phyloP scores from a whole-genome alignment of 2,329 filamentous ascomycete genomes.

The Fusarium paranaense region DNA sequence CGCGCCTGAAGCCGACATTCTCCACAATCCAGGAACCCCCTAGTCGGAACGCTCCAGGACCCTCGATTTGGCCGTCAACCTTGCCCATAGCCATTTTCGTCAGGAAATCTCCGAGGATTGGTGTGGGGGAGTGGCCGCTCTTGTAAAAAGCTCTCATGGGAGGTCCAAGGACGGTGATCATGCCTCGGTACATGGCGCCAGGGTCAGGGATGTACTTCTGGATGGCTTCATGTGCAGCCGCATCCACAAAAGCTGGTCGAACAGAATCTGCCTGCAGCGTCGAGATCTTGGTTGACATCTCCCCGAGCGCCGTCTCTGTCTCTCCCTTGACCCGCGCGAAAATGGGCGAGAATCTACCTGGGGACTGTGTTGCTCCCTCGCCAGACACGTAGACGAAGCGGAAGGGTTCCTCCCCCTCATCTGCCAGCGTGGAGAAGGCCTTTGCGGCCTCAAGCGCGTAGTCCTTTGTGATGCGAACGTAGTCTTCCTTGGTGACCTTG shows the following conservation, averaged over 20 bases:
- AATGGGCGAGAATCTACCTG: constrained; percentile 65
- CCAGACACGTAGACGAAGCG: constrained; percentile 80
- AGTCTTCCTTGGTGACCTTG: constrained; percentile 72
- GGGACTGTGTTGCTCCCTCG: constrained; percentile 67
- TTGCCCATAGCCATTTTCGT: constrained; percentile 59
- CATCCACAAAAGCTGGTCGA: constrained; percentile 71
- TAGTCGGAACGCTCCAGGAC: constrained; percentile 48
- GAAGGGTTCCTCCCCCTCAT: constrained; percentile 61
- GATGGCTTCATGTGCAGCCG: constrained; percentile 53
- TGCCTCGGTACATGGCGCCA: constrained; percentile 26
- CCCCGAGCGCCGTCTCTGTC: constrained; percentile 69
- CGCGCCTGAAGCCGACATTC: constrained; percentile 50
- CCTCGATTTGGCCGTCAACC: constrained; percentile 41
- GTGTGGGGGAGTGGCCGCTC: constrained; percentile 55
- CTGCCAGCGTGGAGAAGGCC: constrained; percentile 64
- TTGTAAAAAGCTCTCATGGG: constrained; percentile 37
- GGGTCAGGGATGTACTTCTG: constrained; percentile 54
- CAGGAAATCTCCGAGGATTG: constrained; percentile 57
- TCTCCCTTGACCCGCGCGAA: constrained; percentile 76
- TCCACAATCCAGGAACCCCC: constrained; percentile 52
- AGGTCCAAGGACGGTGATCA: constrained; percentile 39
- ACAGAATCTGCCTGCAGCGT: constrained; percentile 66
- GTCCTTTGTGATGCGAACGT: constrained; percentile 75
- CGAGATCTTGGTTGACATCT: constrained; percentile 58
- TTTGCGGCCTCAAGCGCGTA: constrained; percentile 73